phyloP scores from a whole-genome alignment of 2,329 filamentous ascomycete species.

The Pyrenochaeta sp. region DNA sequence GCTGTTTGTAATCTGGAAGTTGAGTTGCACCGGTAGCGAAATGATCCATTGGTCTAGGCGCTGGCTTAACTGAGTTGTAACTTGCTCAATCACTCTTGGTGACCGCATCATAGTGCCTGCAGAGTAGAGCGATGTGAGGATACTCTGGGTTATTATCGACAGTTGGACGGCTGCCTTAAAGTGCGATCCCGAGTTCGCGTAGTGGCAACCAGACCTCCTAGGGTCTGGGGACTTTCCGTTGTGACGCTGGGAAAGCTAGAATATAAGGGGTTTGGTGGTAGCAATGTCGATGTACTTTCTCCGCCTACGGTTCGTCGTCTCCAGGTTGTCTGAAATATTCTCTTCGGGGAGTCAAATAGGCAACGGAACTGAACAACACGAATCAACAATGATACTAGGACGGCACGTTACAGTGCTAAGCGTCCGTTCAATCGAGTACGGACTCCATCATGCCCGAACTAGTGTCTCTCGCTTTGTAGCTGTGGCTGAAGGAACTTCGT shows the following conservation, averaged over 20 bases:
- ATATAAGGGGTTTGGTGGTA: constrained; percentile 1
- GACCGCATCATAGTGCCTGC: constrained; percentile 42
- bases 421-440: constrained; percentile 51
- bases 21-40: constrained; percentile 40
- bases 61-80: constrained; percentile 41
- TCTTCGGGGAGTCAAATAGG: constrained; percentile 39
- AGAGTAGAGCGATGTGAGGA: constrained; percentile 50
- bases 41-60: constrained; percentile 47
- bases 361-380: constrained; percentile 45
- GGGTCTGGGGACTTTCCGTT: constrained; percentile 8
- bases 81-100: constrained; percentile 44
- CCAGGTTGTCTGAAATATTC: constrained; percentile 18
- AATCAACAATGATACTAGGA: constrained; percentile 49
- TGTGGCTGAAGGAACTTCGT: constrained; percentile 41
- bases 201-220: constrained; percentile 1
- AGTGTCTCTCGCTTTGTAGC: constrained; percentile 46
- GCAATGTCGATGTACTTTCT: constrained; percentile 7
- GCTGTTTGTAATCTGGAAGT: constrained; percentile 28
- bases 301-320: constrained; percentile 15
- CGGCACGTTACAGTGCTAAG: constrained; percentile 52
- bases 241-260: constrained; percentile 6
- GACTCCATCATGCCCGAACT: constrained; percentile 53
- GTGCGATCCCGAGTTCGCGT: constrained; percentile 33
- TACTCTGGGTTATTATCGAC: constrained; percentile 44
- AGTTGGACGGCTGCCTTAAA: constrained; percentile 40